Evolutionary conservation across 441 rosid species (phyloP).

Genomic region (California macrophylla): DNA sequence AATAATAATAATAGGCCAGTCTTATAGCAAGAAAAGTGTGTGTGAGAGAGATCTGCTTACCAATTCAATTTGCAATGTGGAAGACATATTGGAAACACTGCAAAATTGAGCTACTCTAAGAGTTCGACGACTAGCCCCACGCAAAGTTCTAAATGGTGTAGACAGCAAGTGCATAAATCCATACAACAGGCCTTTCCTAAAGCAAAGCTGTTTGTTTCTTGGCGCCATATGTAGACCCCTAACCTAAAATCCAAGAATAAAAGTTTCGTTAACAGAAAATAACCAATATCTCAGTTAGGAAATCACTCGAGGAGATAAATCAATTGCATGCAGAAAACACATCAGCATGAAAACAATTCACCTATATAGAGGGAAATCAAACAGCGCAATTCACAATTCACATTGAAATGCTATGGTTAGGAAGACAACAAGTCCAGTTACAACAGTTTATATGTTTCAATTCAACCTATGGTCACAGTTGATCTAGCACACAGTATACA

Average conservation of each 20-base stretch:
- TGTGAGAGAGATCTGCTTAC: slow-evolving; percentile 27
- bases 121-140: slow-evolving; percentile 65
- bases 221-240: slow-evolving; percentile 71
- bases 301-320: neutral
- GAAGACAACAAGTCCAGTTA: neutral
- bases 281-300: slow-evolving; percentile 1
- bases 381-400: neutral
- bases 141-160: slow-evolving; percentile 75
- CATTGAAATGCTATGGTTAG: neutral
- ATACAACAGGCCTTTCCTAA: slow-evolving; percentile 71
- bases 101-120: slow-evolving; percentile 81
- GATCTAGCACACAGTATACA: neutral
- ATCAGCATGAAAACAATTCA: neutral
- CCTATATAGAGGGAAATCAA: neutral
- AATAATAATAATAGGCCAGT: too few relatives aligned
- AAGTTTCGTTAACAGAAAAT: slow-evolving; percentile 9
- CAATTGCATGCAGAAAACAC: neutral
- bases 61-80: slow-evolving; percentile 84
- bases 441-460: neutral
- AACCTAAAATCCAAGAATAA: slow-evolving; percentile 24
- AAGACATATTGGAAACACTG: slow-evolving; percentile 56
- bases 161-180: slow-evolving; percentile 65
- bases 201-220: slow-evolving; percentile 61
- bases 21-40: neutral
- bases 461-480: neutral